Base-by-base conservation (phyloP, 179 eudicot genomes). In the Gypsophila paniculata region DNA sequence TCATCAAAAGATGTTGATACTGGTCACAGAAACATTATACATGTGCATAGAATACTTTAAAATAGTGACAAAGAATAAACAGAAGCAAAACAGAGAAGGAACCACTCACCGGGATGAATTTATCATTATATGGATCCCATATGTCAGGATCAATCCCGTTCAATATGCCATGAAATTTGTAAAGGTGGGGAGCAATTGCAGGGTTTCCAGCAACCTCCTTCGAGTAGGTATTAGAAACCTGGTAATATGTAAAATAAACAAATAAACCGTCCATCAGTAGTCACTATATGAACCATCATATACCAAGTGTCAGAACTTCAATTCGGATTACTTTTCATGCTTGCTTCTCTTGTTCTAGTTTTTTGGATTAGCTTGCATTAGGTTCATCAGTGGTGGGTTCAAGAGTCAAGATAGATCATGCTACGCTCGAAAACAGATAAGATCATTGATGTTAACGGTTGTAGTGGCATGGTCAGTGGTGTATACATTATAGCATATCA, bases 131-230 rank as follows among this genome's bases (percentile, higher is more conserved):
- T 18, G 99, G 98, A 69, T 92, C 99, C 99, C 98, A 90, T 68
- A 95, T 88, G 72, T 86, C 99, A 67, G 91, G 96, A 83, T 92
- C 99, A 54, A 95, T 95, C 71, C 99, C 99, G 80, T 95, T 95
- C 51, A 92, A 62, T 83, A 95, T 92, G 34, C 99, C 99, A 74
- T 90, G 90, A 79, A 95, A 95, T 80, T 90, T 95, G 82, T 84
- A 78, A 66, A 92, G 83, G 75, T 92, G 80, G 77, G 95, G 93
- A 76, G 96, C 88, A 78, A 92, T 80, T 53, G 75, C 81, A 72
- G 96, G 77, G 79, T 88, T 85, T 80, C 88, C 88, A 79, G 96
- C 86, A 74, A 92, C 93, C 86, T 92, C 97, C 80, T 69, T 85
- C 38, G 96, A 87, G 73, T 95, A 95, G 60, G 97, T 95, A 52